Percentiles rank a stretch among this genome's conserved stretches.
phyloP scores from a whole-genome alignment of 2,329 filamentous ascomycete genomes.

The Penicillium verrucosum region DNA sequence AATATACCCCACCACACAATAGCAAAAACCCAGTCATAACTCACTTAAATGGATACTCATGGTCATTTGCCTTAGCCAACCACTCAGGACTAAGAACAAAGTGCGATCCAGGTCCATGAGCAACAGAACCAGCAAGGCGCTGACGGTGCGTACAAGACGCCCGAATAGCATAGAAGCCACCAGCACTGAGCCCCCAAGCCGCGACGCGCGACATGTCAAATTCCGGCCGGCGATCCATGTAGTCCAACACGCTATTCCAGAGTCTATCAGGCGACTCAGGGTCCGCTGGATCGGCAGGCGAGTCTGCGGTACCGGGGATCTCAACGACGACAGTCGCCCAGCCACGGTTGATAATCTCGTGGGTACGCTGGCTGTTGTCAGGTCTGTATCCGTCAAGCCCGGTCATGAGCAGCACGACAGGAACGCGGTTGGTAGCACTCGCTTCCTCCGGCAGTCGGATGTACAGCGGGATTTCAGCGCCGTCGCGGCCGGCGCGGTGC shows the following conservation, averaged over 20 bases:
- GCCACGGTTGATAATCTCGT: conserved; percentile 61
- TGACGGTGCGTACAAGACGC: conserved; percentile 64
- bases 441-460: conserved; percentile 57
- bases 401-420: conserved; percentile 56
- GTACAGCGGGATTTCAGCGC: conserved; percentile 60
- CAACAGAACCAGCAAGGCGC: conserved; percentile 55
- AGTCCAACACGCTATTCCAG: conserved; percentile 61
- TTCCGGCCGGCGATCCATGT: conserved; percentile 50
- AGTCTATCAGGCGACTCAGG: conserved; percentile 59
- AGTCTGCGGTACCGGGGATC: conserved; percentile 66
- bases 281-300: conserved; percentile 61
- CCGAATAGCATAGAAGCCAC: conserved; percentile 66
- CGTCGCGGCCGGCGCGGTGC: conserved; percentile 51
- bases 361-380: conserved; percentile 50
- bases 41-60: conserved; percentile 63
- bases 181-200: conserved; percentile 63
- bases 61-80: conserved; percentile 60
- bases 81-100: conserved; percentile 59
- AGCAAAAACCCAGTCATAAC: conserved; percentile 14
- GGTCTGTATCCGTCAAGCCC: conserved; percentile 60
- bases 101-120: conserved; percentile 63
- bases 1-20: not conserved
- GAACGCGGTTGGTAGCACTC: conserved; percentile 43
- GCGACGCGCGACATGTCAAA: conserved; percentile 59
- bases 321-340: conserved; percentile 63